A percentile compares a stretch with the other conserved stretches of the same genome.
These are phyloP conservation scores for Corylus americana DNA, from an alignment of 306 rosid species.

Conservation along the genomic window DNA sequence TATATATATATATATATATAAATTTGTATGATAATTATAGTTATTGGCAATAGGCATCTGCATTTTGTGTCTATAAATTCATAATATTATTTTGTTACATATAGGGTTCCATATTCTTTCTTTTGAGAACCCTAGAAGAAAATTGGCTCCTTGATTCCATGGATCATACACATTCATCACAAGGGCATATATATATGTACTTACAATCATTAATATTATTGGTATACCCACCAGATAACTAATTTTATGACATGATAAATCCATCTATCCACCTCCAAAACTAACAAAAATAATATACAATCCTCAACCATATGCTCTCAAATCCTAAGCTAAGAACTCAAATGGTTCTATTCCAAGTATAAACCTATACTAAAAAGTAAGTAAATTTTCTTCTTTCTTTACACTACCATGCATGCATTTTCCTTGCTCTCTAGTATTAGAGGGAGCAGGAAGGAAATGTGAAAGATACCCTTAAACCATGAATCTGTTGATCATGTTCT, in stretches of 20 bases:
- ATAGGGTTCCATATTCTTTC: neutral
- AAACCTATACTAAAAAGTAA: slow-evolving; percentile 65
- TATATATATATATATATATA: no score
- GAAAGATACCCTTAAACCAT: slow-evolving; percentile 20
- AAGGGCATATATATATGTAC: slow-evolving; percentile 10
- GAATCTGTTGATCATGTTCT: slow-evolving; percentile 12
- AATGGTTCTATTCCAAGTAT: slow-evolving; percentile 73
- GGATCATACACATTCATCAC: slow-evolving; percentile 8
- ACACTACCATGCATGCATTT: slow-evolving; percentile 63
- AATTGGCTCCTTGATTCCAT: neutral
- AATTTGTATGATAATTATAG: no score
- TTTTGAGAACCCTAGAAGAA: neutral
- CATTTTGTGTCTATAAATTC: no score
- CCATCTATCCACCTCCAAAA: slow-evolving; percentile 63
- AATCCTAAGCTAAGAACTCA: slow-evolving; percentile 67
- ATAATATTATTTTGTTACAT: no score
- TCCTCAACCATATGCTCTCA: slow-evolving; percentile 73
- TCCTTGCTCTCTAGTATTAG: slow-evolving; percentile 37
- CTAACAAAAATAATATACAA: slow-evolving; percentile 92
- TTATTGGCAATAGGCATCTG: no score
- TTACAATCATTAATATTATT: slow-evolving; percentile 47
- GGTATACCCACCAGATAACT: slow-evolving; percentile 51
- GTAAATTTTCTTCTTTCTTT: slow-evolving; percentile 68
- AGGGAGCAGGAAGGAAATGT: slow-evolving; percentile 35
- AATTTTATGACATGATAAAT: slow-evolving; percentile 58